phyloP scores from a whole-genome alignment of 495 filamentous ascomycete genomes.

The Neurospora discreta region DNA sequence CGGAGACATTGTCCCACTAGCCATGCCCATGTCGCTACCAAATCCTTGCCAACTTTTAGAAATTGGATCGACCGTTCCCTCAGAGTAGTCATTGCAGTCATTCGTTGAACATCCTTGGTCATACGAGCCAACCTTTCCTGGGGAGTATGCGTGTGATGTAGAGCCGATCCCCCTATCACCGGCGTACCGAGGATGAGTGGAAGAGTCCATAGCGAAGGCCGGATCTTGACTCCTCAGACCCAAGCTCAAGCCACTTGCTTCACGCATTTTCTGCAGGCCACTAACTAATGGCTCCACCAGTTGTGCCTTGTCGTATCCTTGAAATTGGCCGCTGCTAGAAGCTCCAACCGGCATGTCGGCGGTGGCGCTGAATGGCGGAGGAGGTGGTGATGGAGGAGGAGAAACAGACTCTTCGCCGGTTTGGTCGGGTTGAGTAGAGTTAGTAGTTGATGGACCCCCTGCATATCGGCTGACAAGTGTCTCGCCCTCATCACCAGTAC shows the following conservation, averaged over 20 bases:
- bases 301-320: background rate
- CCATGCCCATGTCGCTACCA: background rate
- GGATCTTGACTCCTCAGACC: background rate
- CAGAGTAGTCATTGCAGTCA: background rate
- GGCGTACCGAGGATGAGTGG: background rate
- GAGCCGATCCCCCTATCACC: background rate
- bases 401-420: background rate
- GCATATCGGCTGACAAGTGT: too few relatives aligned
- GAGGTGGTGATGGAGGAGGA: background rate
- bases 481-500: background rate
- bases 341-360: background rate
- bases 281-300: conserved; percentile 17
- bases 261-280: conserved; percentile 23
- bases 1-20: background rate
- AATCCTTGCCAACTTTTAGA: background rate
- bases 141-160: background rate
- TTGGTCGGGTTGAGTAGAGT: background rate
- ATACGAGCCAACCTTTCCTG: background rate
- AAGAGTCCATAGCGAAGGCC: background rate
- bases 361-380: background rate
- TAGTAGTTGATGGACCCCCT: background rate
- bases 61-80: background rate
- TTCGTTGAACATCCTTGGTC: background rate
- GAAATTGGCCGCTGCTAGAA: background rate
- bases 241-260: conserved; percentile 3